Conservation (phyloP, 2,329 filamentous ascomycete species). For the Fusarium sp. region DNA sequence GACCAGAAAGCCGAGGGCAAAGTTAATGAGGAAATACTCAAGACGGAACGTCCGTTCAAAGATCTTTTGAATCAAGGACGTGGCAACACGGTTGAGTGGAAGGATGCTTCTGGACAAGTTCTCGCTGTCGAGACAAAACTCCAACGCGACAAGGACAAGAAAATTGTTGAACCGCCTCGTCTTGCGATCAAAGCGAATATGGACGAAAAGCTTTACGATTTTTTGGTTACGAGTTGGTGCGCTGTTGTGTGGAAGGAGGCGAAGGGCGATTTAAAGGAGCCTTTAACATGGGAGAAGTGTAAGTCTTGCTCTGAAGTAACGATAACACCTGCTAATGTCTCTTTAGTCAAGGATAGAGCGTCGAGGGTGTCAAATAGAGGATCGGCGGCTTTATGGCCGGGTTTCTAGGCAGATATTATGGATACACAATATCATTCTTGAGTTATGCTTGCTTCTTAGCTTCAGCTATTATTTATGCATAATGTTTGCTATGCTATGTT, state of each 20-base stretch:
- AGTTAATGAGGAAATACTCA: constrained; percentile 34
- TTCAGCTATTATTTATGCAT: not conserved
- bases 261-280: constrained; percentile 37
- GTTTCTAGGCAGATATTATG: not conserved
- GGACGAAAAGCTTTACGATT: constrained; percentile 46
- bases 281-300: constrained; percentile 46
- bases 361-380: not conserved
- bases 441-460: not conserved
- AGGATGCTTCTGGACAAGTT: constrained; percentile 32
- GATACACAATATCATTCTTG: not conserved
- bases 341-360: constrained; percentile 26
- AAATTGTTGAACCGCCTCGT: constrained; percentile 31
- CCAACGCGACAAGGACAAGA: constrained; percentile 36
- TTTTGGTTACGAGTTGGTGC: constrained; percentile 48
- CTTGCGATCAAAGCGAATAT: constrained; percentile 39
- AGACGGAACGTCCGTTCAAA: constrained; percentile 31
- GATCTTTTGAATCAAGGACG: constrained; percentile 41
- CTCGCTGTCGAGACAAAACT: constrained; percentile 46
- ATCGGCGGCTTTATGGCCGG: not conserved
- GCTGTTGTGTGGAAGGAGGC: constrained; percentile 48
- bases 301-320: not conserved
- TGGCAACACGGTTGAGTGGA: constrained; percentile 44
- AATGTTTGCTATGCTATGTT: not conserved
- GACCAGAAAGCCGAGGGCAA: not conserved
- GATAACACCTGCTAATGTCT: not conserved